Conservation (phyloP, 1,284 basidiomycete genomes). For the Trichosporon inkin region DNA sequence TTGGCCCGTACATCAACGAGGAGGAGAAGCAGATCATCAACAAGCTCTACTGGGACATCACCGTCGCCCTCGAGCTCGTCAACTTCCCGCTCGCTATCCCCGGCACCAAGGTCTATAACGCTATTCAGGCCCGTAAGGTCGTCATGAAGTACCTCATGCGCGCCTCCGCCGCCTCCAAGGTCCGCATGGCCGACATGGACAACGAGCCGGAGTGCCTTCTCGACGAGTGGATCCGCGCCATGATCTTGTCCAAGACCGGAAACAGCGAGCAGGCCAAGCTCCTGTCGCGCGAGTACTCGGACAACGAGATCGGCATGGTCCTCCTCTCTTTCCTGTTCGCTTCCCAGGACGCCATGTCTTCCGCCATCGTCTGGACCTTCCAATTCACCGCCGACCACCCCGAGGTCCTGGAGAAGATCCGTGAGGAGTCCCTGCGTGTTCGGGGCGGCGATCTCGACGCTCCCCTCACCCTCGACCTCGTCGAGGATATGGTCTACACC, state of each 20-base stretch:
- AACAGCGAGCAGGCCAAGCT: constrained; percentile 58
- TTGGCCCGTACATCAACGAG: constrained; percentile 82
- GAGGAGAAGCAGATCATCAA: constrained; percentile 74
- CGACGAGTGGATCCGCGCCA: constrained; percentile 82
- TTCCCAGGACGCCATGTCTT: constrained; percentile 97
- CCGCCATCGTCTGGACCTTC: constrained; percentile 80
- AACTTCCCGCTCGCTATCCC: constrained; percentile 96
- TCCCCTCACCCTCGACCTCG: constrained; percentile 79
- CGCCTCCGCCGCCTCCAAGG: constrained; percentile 76
- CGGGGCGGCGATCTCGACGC: constrained; percentile 73
- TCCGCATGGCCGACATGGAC: constrained; percentile 69
- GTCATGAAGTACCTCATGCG: constrained; percentile 79
- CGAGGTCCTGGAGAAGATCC: constrained; percentile 79
- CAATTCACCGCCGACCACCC: constrained; percentile 93
- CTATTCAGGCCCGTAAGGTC: constrained; percentile 85
- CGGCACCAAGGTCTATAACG: constrained; percentile 94
- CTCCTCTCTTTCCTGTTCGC: constrained; percentile 95
- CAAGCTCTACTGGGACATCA: constrained; percentile 95
- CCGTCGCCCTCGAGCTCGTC: constrained; percentile 90
- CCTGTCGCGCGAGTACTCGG: constrained; percentile 71
- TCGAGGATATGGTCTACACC: constrained; percentile 91
- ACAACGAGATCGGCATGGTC: constrained; percentile 95
- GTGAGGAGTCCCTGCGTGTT: constrained; percentile 83
- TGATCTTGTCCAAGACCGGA: constrained; percentile 57
- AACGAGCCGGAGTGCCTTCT: constrained; percentile 82